Percentiles rank a stretch among this genome's conserved stretches.
Conservation (phyloP, 208 protist species). For the Leishmania lainsoni region DNA sequence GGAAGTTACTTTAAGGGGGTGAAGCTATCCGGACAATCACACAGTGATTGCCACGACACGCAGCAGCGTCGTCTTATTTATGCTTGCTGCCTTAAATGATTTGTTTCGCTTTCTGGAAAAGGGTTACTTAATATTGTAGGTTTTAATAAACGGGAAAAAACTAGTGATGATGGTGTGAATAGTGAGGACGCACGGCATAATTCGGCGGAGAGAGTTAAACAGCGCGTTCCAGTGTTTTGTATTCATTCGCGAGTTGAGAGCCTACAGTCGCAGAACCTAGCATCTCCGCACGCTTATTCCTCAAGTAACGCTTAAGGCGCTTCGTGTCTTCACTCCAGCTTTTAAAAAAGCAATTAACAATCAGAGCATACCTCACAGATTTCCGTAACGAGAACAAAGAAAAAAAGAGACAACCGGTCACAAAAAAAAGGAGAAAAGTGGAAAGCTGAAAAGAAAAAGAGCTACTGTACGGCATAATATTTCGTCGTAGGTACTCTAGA, state of each 20-base stretch:
- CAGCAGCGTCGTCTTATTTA: background rate
- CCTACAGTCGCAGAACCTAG: background rate
- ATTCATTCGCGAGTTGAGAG: background rate
- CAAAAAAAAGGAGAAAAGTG: background rate
- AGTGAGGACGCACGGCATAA: slow-evolving; percentile 7
- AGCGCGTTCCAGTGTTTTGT: background rate
- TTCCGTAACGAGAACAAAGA: slow-evolving; percentile 8
- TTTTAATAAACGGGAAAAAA: slow-evolving; percentile 26
- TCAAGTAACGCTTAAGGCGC: background rate
- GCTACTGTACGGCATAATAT: background rate
- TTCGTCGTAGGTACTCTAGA: background rate
- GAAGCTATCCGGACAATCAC: background rate
- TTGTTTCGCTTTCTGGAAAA: slow-evolving; percentile 21
- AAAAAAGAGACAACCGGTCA: slow-evolving; percentile 8
- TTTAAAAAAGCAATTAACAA: slow-evolving; percentile 14
- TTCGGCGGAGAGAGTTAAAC: slow-evolving; percentile 5
- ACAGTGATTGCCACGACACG: background rate
- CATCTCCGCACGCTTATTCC: background rate
- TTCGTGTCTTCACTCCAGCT: slow-evolving; percentile 3
- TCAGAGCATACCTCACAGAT: slow-evolving; percentile 7
- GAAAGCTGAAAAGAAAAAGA: slow-evolving; percentile 1
- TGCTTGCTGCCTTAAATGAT: background rate
- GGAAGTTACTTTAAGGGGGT: background rate
- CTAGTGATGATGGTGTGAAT: slow-evolving; percentile 10
- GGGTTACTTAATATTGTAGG: slow-evolving; percentile 9